A percentile compares a stretch with the other conserved stretches of the same genome.
Evolutionary conservation across 345 rosid genomes (phyloP).

Genomic region (Excoecaria cochinchinensis): DNA sequence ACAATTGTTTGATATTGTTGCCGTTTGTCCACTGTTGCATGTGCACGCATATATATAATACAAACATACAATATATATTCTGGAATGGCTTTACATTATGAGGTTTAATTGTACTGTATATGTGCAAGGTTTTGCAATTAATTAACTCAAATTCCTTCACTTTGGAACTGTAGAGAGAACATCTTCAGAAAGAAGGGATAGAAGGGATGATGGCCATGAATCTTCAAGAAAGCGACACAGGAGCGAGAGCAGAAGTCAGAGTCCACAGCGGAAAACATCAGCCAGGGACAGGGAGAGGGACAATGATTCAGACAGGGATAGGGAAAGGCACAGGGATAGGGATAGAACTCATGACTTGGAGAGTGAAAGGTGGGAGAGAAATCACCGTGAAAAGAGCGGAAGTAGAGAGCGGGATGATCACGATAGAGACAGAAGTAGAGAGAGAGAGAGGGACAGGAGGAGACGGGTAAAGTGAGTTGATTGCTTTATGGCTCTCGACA

Average conservation of each 20-base stretch:
- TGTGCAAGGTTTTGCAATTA: background rate
- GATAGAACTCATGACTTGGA: slow-evolving; percentile 46
- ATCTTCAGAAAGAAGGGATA: slow-evolving; percentile 58
- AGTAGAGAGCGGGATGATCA: slow-evolving; percentile 46
- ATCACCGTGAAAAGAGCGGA: slow-evolving; percentile 67
- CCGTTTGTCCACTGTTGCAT: background rate
- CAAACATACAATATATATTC: background rate
- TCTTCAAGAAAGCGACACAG: slow-evolving; percentile 77
- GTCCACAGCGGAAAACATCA: slow-evolving; percentile 65
- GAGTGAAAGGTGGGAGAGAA: slow-evolving; percentile 50
- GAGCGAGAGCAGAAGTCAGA: slow-evolving; percentile 60
- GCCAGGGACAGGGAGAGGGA: slow-evolving; percentile 26
- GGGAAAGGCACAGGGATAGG: slow-evolving; percentile 47
- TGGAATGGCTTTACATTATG: background rate
- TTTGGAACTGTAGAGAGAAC: slow-evolving; percentile 51
- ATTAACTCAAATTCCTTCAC: background rate
- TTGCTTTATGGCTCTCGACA: background rate
- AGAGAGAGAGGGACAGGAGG: slow-evolving; percentile 72
- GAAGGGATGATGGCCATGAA: slow-evolving; percentile 57
- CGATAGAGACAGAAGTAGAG: slow-evolving; percentile 63
- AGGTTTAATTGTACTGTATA: background rate
- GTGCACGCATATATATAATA: too few species aligned
- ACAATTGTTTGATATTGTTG: background rate
- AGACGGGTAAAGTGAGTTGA: slow-evolving; percentile 46
- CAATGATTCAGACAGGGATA: slow-evolving; percentile 36